Evolutionary conservation across 306 rosid species (phyloP), one percentile per base, ranked within the genome.

Genomic region (Cotoneaster glaucophyllus): DNA sequence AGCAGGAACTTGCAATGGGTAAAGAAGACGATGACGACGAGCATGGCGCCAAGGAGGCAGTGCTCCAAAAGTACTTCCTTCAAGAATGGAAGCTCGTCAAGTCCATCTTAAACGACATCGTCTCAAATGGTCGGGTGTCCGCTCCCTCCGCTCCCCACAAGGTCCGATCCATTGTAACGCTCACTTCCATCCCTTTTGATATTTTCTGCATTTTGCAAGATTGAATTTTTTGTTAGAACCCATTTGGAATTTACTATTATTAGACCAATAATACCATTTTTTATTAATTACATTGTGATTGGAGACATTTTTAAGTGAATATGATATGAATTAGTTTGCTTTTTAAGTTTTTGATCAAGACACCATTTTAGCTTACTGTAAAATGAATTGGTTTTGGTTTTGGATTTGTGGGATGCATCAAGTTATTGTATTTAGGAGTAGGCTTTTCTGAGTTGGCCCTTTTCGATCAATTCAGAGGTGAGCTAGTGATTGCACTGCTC

Each of bases 111-210:
- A 53, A 90, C 79, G 92, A 84, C 86, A 95, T 86, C 81, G 92
- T 92, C 84, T 86, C 92, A 6, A 77, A 87, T 65, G 77, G 83
- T 45, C 82, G 85, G 39, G 97, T 95, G 83, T 80, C 93, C 64
- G 85, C 84, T 56, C 80, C 84, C 79, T 77, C 93, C 8, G 76
- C 90, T n/a, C 88, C 87, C 24, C 88, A 81, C 82, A 86, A 86
- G 81, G 84, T 95, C 87, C 93, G 97, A 90, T 90, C 97, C 89
- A 95, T 95, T 67, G 99, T 95, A 91, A 76, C 71, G 7, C 45
- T 54, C 19, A 28, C 31, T 54, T 76, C 66, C 21, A 11, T 66
- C 13, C 28, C 54, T 26, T 19, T 56, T 45, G 14, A 4, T 37
- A 14, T 65, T n/a, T 24, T 22, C 45, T 52, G 25, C 68, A 44